Conservation (phyloP, 2,329 filamentous ascomycete genomes). For the Cercospora zeae-maydis region DNA sequence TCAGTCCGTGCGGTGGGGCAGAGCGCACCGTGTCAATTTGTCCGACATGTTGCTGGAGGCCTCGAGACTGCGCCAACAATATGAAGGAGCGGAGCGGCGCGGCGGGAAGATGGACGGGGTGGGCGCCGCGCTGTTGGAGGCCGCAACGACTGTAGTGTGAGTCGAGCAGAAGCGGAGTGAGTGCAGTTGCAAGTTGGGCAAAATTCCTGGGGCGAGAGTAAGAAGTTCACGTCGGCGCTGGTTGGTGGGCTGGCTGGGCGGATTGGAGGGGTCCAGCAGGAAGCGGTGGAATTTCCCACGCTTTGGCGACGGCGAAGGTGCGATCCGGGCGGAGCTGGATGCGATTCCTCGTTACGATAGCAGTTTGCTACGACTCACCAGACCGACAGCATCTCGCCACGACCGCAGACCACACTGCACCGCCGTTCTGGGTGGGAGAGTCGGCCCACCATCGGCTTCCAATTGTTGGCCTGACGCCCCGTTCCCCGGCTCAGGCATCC, state of each 20-base stretch:
- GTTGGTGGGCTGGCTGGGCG: slow-evolving; percentile 3
- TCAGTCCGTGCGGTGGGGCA: background rate
- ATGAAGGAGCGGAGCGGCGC: background rate
- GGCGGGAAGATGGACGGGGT: background rate
- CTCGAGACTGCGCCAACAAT: slow-evolving; percentile 11
- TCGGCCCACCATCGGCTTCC: background rate
- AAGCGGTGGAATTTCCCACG: background rate
- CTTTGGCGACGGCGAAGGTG: background rate
- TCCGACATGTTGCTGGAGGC: slow-evolving; percentile 66
- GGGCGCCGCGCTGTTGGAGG: background rate
- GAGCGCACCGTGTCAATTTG: slow-evolving; percentile 75
- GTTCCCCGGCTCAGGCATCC: background rate
- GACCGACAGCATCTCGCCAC: background rate
- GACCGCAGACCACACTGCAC: background rate
- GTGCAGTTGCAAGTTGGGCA: background rate
- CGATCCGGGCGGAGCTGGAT: background rate
- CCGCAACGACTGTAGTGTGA: background rate
- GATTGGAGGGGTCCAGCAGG: background rate
- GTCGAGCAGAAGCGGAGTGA: background rate
- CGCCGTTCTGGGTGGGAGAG: background rate
- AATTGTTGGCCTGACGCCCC: background rate
- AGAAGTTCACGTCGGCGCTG: background rate
- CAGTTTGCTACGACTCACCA: background rate
- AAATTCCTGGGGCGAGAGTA: slow-evolving; percentile 7
- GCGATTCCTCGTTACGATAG: background rate